Percentiles rank a stretch among this genome's conserved stretches.
Evolutionary conservation across 306 rosid species (phyloP).

Genomic region (Vigna nakashimae): DNA sequence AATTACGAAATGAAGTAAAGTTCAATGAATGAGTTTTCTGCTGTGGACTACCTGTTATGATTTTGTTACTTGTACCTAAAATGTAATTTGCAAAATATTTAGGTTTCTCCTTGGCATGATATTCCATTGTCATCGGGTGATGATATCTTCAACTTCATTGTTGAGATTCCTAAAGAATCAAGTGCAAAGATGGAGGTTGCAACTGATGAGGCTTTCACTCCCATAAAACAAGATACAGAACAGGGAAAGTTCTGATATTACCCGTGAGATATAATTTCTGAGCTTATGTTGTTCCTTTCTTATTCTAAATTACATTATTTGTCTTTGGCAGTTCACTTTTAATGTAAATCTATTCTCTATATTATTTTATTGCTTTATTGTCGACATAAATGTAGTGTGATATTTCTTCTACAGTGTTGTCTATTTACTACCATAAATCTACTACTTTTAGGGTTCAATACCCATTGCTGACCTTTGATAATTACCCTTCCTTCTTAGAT

Average conservation of each 20-base stretch:
- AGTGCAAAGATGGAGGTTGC: slow-evolving; percentile 99
- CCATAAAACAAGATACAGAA: slow-evolving; percentile 92
- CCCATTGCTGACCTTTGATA: slow-evolving; percentile 3
- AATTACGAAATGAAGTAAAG: neutral
- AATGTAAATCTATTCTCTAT: neutral
- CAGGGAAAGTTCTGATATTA: slow-evolving; percentile 95
- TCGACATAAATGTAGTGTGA: slow-evolving; percentile 19
- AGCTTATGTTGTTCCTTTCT: slow-evolving; percentile 33
- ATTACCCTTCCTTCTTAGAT: neutral
- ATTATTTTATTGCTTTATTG: slow-evolving; percentile 19
- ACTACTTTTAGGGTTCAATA: slow-evolving; percentile 14
- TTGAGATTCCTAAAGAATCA: slow-evolving; percentile 96
- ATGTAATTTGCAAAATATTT: slow-evolving; percentile 3
- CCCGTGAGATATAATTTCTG: slow-evolving; percentile 67
- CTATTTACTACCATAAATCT: slow-evolving; percentile 29
- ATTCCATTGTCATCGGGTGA: slow-evolving; percentile 80
- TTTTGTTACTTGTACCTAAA: neutral
- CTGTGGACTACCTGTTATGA: neutral
- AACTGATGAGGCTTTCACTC: slow-evolving; percentile 86
- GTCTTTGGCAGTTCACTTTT: slow-evolving; percentile 14
- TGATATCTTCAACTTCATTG: slow-evolving; percentile 73
- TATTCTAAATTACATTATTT: slow-evolving; percentile 31
- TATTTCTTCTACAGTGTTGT: slow-evolving; percentile 15
- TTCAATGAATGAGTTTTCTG: slow-evolving; percentile 13
- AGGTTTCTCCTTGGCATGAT: slow-evolving; percentile 99